Evolutionary conservation across 2,329 filamentous ascomycete species (phyloP).

Genomic region (Dryadomyces quercus-mongolicae): DNA sequence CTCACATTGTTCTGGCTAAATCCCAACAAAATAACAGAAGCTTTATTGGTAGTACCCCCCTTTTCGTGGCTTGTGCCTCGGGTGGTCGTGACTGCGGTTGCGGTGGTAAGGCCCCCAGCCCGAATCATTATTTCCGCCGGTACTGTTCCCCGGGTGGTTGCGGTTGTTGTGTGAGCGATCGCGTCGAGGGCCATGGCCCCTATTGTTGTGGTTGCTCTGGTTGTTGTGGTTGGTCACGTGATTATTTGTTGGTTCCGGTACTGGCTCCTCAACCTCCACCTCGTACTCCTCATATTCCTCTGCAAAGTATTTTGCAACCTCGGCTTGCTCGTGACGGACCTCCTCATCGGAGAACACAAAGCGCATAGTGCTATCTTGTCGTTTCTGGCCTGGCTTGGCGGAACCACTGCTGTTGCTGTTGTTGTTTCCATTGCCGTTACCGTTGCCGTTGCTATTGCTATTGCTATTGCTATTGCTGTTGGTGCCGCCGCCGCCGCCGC

Average conservation of each 20-base stretch:
- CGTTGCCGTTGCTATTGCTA: conserved; percentile 17
- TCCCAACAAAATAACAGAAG: neutral
- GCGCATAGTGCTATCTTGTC: conserved; percentile 63
- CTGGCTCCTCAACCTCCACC: conserved; percentile 60
- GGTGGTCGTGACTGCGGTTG: conserved; percentile 3
- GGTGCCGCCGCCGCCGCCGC: no score
- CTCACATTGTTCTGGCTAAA: neutral
- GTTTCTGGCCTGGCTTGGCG: conserved; percentile 30
- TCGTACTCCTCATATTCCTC: conserved; percentile 68
- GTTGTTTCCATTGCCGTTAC: no score
- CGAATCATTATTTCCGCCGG: neutral
- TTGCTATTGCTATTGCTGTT: conserved; percentile 10
- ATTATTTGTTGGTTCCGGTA: conserved; percentile 19
- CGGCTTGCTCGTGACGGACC: conserved; percentile 57
- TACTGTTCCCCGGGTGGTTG: neutral
- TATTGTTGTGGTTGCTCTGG: neutral
- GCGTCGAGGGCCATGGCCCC: neutral
- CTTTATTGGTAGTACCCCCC: conserved; percentile 2
- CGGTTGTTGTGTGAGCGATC: conserved; percentile 3
- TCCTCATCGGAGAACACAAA: conserved; percentile 79
- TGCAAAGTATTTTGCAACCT: conserved; percentile 56
- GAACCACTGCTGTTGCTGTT: conserved; percentile 11
- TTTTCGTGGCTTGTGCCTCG: conserved; percentile 1
- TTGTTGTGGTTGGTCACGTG: neutral
- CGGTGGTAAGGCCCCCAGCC: conserved; percentile 3